phyloP scores from a whole-genome alignment of 768 basidiomycete genomes.

The Kwoniella bestiolae region DNA sequence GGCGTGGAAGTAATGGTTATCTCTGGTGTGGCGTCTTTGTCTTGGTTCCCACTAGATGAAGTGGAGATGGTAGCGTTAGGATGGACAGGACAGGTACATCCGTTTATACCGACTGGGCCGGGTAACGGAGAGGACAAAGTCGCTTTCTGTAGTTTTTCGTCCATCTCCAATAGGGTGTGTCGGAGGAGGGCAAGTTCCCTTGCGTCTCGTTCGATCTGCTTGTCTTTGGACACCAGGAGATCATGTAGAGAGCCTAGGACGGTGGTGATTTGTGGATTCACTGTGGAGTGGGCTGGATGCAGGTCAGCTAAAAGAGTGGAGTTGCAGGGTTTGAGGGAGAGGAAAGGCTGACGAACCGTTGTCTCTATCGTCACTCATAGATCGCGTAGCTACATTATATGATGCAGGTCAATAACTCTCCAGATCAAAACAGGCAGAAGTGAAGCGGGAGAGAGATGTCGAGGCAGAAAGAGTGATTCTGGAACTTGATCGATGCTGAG shows the following conservation, averaged over 20 bases:
- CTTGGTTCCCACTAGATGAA: neutral
- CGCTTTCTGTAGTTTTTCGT: slow-evolving; percentile 42
- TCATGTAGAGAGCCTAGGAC: slow-evolving; percentile 47
- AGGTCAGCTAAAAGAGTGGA: neutral
- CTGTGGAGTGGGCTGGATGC: slow-evolving; percentile 13
- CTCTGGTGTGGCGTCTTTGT: slow-evolving; percentile 19
- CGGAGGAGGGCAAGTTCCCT: slow-evolving; percentile 46
- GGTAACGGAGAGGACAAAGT: slow-evolving; percentile 21
- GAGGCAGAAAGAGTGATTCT: neutral
- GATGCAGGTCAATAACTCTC: no score
- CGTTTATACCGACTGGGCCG: slow-evolving; percentile 23
- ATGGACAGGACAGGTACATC: slow-evolving; percentile 27
- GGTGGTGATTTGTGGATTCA: slow-evolving; percentile 41
- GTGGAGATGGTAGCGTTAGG: slow-evolving; percentile 5
- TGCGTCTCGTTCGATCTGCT: slow-evolving; percentile 51
- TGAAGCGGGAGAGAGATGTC: no score
- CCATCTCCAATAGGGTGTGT: slow-evolving; percentile 47
- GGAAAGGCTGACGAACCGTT: slow-evolving; percentile 5
- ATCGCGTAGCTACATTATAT: slow-evolving; percentile 12
- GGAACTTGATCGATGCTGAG: neutral
- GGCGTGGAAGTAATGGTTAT: slow-evolving; percentile 47
- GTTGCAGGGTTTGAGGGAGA: neutral
- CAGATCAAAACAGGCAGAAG: no score
- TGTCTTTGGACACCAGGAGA: slow-evolving; percentile 45
- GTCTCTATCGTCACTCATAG: slow-evolving; percentile 19